Base-by-base conservation (phyloP, 371 early-diverging fungal species). In the Syncephalastrum racemosum region DNA sequence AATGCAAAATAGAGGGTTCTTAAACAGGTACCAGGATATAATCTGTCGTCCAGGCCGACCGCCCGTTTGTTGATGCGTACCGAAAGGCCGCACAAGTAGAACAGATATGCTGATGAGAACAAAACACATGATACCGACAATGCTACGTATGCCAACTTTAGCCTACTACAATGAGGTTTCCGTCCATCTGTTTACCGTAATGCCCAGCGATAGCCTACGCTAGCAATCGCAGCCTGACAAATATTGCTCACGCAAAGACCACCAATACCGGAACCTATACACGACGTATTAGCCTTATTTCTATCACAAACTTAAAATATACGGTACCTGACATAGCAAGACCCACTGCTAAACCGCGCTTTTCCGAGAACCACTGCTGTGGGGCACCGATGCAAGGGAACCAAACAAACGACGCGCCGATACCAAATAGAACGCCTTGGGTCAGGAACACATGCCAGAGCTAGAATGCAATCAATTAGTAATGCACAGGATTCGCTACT, bases 321-420 rank as follows among this genome's bases (percentile, higher is more conserved):
- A 31, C 36, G 6, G 6, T 31, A 31, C 36, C 90, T 16, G 60
- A 53, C 59, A 87, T 78, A 13, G 87, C 86, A 8, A 90, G 58
- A 6, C 92, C 92, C 13, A 86, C 82, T 1, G 91, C 91, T 23
- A 89, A 59, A 2, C 88, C 88, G 16, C 91, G 80, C 43, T 75
- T 56, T 49, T 75, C 80, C 46, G 66, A 57, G 58, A 90, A 93
- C 87, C 87, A 91, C 49, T 91, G 87, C 16, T 84, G 73, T 0
- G 87, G 81, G 4, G 88, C 79, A 7, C 83, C 70, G 13, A 89
- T 63, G 45, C 84, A 84, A 1, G 90, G 87, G 36, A 90, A 83
- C 73, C 83, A 88, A 4, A 86, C 56, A 45, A 93, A 68, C 0
- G 86, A 80, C 4, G 81, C 74, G 12, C 91, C 90, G 43, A 88